Conservation (phyloP, 371 early-diverging fungal species). For the Mucor mucedo region DNA sequence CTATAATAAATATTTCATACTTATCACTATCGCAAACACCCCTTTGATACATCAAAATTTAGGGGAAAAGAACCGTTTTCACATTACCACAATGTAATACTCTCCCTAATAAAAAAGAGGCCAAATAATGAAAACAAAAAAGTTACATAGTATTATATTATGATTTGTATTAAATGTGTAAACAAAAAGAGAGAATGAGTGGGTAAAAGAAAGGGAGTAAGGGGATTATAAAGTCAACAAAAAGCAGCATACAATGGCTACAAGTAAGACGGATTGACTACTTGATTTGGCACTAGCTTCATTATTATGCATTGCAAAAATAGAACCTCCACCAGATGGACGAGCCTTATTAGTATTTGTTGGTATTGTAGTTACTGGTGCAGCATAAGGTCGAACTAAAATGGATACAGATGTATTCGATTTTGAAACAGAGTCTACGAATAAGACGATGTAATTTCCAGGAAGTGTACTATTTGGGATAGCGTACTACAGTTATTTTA, state of each 20-base stretch:
- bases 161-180: background rate
- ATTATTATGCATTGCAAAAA: constrained; percentile 28
- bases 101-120: constrained; percentile 1
- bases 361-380: constrained; percentile 26
- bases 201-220: too few species aligned
- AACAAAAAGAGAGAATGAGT: background rate
- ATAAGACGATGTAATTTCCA: constrained; percentile 43
- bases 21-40: background rate
- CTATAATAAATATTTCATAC: background rate
- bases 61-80: constrained; percentile 2
- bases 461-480: constrained; percentile 37
- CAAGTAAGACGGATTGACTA: background rate
- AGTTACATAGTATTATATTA: constrained; percentile 7
- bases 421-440: constrained; percentile 39
- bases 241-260: background rate
- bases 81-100: background rate
- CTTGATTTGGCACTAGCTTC: constrained; percentile 4
- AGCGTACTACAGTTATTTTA: constrained; percentile 23
- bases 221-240: background rate
- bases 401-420: constrained; percentile 44
- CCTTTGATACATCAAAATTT: background rate
- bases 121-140: background rate
- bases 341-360: constrained; percentile 20
- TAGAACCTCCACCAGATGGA: constrained; percentile 30
- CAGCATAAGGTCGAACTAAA: constrained; percentile 40